Conservation (phyloP, 2,329 filamentous ascomycete species). For the Fusarium sp. region DNA sequence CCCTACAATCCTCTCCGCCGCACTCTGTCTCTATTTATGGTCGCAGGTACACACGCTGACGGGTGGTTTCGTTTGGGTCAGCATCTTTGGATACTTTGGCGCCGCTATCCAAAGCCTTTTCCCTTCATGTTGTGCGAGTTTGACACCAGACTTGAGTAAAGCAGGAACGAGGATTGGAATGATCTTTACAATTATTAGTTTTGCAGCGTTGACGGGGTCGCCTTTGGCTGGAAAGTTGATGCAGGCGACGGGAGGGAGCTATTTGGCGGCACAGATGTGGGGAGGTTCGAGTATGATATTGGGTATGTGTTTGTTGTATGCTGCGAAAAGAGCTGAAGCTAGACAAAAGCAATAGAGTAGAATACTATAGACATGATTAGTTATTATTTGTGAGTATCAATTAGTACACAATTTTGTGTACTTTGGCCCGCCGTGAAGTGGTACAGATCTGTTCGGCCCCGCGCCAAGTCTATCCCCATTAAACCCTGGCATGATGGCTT, state of each 20-base stretch:
- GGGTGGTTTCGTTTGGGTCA: slow-evolving; percentile 69
- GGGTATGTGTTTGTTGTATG: slow-evolving; percentile 59
- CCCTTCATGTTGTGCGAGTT: slow-evolving; percentile 64
- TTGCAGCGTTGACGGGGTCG: slow-evolving; percentile 68
- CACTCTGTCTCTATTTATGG: slow-evolving; percentile 67
- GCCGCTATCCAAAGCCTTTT: slow-evolving; percentile 77
- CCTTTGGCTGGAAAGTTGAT: slow-evolving; percentile 69
- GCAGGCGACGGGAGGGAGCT: slow-evolving; percentile 58
- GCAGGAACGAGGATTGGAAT: slow-evolving; percentile 72
- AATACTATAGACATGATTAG: background rate
- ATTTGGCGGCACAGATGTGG: slow-evolving; percentile 67
- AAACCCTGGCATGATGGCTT: slow-evolving; percentile 23
- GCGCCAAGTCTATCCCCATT: slow-evolving; percentile 33
- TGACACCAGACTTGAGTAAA: slow-evolving; percentile 68
- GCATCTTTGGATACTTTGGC: slow-evolving; percentile 74
- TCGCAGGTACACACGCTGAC: slow-evolving; percentile 60
- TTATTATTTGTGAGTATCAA: background rate
- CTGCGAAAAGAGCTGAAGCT: slow-evolving; percentile 56
- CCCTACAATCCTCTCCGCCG: slow-evolving; percentile 62
- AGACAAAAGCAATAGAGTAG: slow-evolving; percentile 30
- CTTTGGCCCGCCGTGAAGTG: background rate
- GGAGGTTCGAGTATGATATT: slow-evolving; percentile 62
- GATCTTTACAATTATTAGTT: slow-evolving; percentile 70
- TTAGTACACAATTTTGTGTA: background rate
- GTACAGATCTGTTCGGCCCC: background rate